These are phyloP conservation scores for Boletus sp. DNA, from an alignment of 1,284 basidiomycete species.

Conservation along the genomic window DNA sequence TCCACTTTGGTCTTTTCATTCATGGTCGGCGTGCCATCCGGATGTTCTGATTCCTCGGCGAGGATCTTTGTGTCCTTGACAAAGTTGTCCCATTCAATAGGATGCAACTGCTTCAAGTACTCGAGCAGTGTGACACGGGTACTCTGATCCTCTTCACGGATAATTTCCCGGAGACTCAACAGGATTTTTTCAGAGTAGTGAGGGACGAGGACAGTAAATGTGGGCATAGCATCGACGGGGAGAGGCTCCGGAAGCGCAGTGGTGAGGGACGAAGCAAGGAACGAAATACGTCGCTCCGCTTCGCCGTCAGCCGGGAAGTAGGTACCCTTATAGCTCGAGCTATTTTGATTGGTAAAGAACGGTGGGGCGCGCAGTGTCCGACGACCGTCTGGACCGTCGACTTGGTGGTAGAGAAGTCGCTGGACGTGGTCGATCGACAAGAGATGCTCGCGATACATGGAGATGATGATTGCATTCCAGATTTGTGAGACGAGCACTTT, in stretches of 20 bases:
- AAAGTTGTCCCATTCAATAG: slow-evolving; percentile 99
- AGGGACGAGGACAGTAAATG: slow-evolving; percentile 94
- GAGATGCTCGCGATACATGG: slow-evolving; percentile 97
- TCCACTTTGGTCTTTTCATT: slow-evolving; percentile 86
- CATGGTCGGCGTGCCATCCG: slow-evolving; percentile 55
- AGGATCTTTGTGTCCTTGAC: slow-evolving; percentile 99
- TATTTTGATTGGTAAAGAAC: slow-evolving; percentile 91
- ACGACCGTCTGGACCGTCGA: slow-evolving; percentile 82
- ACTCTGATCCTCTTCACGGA: slow-evolving; percentile 94
- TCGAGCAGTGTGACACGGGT: slow-evolving; percentile 94
- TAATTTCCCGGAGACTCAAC: slow-evolving; percentile 92
- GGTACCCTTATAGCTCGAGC: slow-evolving; percentile 67
- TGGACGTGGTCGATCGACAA: slow-evolving; percentile 96
- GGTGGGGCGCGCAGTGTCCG: slow-evolving; percentile 90
- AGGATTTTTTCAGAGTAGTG: slow-evolving; percentile 98
- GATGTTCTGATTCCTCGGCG: slow-evolving; percentile 83
- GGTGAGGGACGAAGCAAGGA: slow-evolving; percentile 94
- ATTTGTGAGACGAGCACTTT: slow-evolving; percentile 97
- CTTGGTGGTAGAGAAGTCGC: slow-evolving; percentile 91
- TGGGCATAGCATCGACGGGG: slow-evolving; percentile 95
- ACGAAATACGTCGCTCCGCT: slow-evolving; percentile 94
- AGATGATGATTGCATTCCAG: slow-evolving; percentile 98
- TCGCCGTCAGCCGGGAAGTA: slow-evolving; percentile 96
- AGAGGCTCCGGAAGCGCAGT: slow-evolving; percentile 91
- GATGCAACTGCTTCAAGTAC: slow-evolving; percentile 98